These are phyloP conservation scores for Dipteronia dyeriana DNA, from an alignment of 345 rosid species.

Conservation along the genomic window DNA sequence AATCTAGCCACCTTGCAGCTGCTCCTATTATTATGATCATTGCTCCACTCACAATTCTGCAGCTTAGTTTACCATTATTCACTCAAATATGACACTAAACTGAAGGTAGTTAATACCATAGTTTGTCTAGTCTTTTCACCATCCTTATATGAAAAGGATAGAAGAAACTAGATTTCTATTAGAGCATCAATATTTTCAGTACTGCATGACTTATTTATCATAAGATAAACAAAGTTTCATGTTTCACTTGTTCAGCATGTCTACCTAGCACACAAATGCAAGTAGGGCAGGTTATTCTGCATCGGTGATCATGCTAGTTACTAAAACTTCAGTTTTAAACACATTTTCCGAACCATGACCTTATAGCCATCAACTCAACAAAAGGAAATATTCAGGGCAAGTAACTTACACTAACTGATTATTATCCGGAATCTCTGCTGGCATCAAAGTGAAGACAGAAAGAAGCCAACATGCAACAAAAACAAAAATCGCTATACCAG, in stretches of 20 bases:
- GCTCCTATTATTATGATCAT: conserved; percentile 62
- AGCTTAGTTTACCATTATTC: conserved; percentile 21
- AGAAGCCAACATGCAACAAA: conserved; percentile 76
- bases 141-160: not conserved
- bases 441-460: conserved; percentile 89
- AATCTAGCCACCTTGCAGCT: conserved; percentile 75
- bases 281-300: not conserved
- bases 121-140: not conserved
- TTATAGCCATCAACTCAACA: not conserved
- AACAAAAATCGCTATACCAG: conserved; percentile 74
- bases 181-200: not conserved
- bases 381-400: conserved; percentile 17
- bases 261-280: not conserved
- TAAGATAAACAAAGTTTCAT: not conserved
- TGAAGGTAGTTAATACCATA: conserved; percentile 18
- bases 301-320: not conserved
- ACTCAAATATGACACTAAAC: conserved; percentile 21
- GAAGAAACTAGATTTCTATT: conserved; percentile 4
- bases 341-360: not conserved
- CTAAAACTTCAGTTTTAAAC: no score
- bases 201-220: not conserved
- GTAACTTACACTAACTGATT: conserved; percentile 77
- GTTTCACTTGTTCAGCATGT: not conserved
- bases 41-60: conserved; percentile 80
- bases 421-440: conserved; percentile 96